Percentiles rank a stretch among this genome's conserved stretches.
phyloP scores from a whole-genome alignment of 495 filamentous ascomycete genomes.

The Annulohypoxylon moriforme region DNA sequence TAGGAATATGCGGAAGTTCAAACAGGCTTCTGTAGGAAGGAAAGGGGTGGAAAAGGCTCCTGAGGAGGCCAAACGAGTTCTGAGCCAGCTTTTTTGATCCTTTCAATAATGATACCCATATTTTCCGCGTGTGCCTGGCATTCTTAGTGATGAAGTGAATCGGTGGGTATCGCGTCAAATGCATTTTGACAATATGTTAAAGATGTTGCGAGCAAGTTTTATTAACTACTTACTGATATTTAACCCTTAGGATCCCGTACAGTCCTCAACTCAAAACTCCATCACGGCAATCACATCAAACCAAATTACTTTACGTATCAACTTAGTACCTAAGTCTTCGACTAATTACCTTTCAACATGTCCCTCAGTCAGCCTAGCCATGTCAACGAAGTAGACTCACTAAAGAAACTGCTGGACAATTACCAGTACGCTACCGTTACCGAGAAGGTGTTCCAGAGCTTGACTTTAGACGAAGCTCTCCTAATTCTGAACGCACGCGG shows the following conservation, averaged over 20 bases:
- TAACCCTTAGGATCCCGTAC: neutral
- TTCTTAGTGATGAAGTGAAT: neutral
- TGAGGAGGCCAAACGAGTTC: constrained; percentile 78
- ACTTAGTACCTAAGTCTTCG: neutral
- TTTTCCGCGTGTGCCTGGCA: neutral
- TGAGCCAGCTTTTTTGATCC: constrained; percentile 82
- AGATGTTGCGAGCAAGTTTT: neutral
- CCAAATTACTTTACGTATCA: neutral
- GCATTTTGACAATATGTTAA: no score
- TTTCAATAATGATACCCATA: constrained; percentile 44
- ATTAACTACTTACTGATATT: no score
- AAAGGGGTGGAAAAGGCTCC: constrained; percentile 63
- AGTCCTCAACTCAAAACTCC: neutral
- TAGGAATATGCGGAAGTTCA: constrained; percentile 69
- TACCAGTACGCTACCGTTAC: neutral
- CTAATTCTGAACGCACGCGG: neutral
- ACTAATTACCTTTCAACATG: neutral
- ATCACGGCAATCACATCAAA: no score
- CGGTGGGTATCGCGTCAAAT: neutral
- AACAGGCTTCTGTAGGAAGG: constrained; percentile 70
- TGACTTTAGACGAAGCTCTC: constrained; percentile 13
- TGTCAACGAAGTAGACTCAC: neutral
- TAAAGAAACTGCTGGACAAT: neutral
- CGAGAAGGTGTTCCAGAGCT: neutral
- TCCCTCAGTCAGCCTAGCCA: no score